Conservation (phyloP, 768 basidiomycete genomes). For the Kwoniella pini region DNA sequence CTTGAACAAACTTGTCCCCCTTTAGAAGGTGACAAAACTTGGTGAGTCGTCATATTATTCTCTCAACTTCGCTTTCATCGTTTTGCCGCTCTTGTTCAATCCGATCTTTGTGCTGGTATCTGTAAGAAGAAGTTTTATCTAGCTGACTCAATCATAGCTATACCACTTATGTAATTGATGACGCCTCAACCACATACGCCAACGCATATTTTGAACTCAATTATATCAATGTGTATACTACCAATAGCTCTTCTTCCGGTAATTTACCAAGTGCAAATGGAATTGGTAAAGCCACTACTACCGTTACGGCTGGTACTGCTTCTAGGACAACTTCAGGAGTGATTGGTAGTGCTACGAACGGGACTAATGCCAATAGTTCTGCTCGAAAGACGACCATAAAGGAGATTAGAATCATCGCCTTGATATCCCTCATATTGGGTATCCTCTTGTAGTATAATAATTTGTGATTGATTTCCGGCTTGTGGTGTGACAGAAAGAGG, state of each 20-base stretch:
- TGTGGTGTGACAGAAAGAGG: too few species aligned
- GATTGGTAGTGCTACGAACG: not conserved
- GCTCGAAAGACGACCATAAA: not conserved
- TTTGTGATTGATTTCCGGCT: not conserved
- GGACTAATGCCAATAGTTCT: not conserved
- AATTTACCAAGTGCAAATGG: not conserved
- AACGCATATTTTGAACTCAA: conserved; percentile 65
- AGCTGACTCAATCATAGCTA: conserved; percentile 61
- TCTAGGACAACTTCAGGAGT: not conserved
- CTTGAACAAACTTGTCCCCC: conserved; percentile 57
- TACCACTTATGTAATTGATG: conserved; percentile 64
- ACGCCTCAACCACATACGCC: conserved; percentile 32
- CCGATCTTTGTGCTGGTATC: too few species aligned
- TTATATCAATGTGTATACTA: conserved; percentile 62
- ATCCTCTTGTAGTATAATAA: too few species aligned
- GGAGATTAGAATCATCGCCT: too few species aligned
- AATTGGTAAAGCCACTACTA: conserved; percentile 1
- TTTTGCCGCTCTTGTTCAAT: too few species aligned
- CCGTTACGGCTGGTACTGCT: conserved; percentile 8
- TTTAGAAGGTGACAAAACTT: conserved; percentile 59
- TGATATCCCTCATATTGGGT: too few species aligned
- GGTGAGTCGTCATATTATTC: conserved; percentile 10
- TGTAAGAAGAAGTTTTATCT: too few species aligned
- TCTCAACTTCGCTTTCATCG: not conserved
- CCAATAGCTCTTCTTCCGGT: not conserved